These are phyloP conservation scores for Chytridium lagenaria DNA, from an alignment of 371 early-diverging fungal genomes.

Conservation along the genomic window DNA sequence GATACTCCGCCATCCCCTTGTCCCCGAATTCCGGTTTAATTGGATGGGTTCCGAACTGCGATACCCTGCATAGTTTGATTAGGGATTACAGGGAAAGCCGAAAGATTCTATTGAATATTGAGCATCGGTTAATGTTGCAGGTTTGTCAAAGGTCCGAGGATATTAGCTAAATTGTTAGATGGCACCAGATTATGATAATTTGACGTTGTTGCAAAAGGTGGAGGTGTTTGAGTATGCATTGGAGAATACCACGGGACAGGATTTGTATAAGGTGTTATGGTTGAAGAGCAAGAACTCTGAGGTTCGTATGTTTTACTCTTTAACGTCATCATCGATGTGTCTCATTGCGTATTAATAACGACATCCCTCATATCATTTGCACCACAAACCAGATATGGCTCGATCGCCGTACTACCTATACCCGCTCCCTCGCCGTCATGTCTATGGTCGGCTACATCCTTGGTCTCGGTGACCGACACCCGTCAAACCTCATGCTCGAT, in stretches of 20 bases:
- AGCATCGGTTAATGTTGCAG: conserved; percentile 93
- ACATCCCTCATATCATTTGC: no score
- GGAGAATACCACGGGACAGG: conserved; percentile 93
- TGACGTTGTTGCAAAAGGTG: conserved; percentile 91
- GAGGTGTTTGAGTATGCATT: conserved; percentile 97
- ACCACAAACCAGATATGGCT: conserved; percentile 71
- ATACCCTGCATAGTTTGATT: conserved; percentile 91
- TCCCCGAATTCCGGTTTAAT: conserved; percentile 96
- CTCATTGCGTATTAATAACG: no score
- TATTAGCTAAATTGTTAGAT: conserved; percentile 54
- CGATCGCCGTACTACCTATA: conserved; percentile 94
- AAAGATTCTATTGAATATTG: conserved; percentile 89
- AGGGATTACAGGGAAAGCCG: conserved; percentile 88
- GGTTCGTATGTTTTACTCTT: no score
- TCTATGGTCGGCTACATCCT: conserved; percentile 99
- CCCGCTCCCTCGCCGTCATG: conserved; percentile 95
- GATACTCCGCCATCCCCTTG: conserved; percentile 94
- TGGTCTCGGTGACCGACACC: conserved; percentile 98
- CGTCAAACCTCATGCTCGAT: conserved; percentile 97
- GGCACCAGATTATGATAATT: conserved; percentile 93
- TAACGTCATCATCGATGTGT: no score
- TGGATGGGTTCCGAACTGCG: conserved; percentile 96
- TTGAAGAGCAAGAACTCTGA: conserved; percentile 95
- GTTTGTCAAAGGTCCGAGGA: conserved; percentile 25
- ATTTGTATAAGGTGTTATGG: conserved; percentile 95